Percentiles rank a stretch among this genome's conserved stretches.
Conservation (phyloP, 192 early-diverging fungal species). For the Coemansia sp. region DNA sequence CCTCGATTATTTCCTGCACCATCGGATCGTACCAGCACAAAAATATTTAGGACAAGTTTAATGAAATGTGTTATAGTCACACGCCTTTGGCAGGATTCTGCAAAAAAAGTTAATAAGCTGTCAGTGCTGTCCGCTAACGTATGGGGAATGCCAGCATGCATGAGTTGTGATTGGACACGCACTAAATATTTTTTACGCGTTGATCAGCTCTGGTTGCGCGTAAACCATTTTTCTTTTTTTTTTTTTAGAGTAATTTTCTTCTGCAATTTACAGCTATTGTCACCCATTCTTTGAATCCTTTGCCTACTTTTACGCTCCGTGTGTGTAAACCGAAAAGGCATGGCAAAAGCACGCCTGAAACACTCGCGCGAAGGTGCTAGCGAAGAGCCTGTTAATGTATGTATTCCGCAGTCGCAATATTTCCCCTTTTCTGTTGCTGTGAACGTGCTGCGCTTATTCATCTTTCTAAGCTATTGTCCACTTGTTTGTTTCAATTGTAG, state of each 20-base stretch:
- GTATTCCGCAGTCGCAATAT: conserved; percentile 5
- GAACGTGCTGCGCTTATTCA: background rate
- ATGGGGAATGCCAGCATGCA: background rate
- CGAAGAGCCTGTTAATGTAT: conserved; percentile 2
- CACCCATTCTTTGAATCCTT: background rate
- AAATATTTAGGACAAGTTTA: background rate
- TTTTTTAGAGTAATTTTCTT: background rate
- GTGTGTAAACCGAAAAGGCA: background rate
- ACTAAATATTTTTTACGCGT: background rate
- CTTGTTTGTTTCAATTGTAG: conserved; percentile 2
- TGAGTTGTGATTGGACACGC: background rate
- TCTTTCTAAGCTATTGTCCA: background rate
- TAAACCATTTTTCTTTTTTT: background rate
- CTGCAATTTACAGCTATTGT: background rate
- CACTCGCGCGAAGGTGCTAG: conserved; percentile 17
- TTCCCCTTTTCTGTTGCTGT: background rate
- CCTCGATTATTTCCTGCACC: conserved; percentile 23
- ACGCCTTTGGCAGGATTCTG: too few relatives aligned
- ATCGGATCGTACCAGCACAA: background rate
- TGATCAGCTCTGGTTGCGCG: background rate
- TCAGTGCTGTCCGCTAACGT: background rate
- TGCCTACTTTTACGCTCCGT: conserved; percentile 1
- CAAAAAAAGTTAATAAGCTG: too few relatives aligned
- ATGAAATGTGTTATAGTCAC: background rate
- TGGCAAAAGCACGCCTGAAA: conserved; percentile 40